Conservation (phyloP, 2,329 filamentous ascomycete genomes). For the Chrysoporthe austroafricana region DNA sequence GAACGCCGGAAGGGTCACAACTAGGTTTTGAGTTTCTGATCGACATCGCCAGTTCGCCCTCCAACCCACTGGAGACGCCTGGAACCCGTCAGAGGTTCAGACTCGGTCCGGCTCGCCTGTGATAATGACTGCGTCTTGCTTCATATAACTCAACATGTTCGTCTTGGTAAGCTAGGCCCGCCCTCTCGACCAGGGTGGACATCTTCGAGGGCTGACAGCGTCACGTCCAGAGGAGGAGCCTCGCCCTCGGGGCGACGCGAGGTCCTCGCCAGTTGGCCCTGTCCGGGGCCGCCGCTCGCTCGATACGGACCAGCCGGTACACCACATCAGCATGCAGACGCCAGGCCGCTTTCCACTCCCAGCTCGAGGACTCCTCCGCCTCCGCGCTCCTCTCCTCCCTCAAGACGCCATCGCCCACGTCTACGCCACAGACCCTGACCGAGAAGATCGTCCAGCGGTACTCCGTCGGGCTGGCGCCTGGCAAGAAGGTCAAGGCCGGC, state of each 20-base stretch:
- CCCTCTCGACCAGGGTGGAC: neutral
- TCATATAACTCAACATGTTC: slow-evolving; percentile 26
- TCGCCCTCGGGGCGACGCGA: slow-evolving; percentile 36
- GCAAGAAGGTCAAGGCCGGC: slow-evolving; percentile 75
- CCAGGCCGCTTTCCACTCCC: slow-evolving; percentile 63
- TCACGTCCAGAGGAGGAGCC: slow-evolving; percentile 35
- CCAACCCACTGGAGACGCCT: no score
- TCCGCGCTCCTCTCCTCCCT: slow-evolving; percentile 60
- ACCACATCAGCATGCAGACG: slow-evolving; percentile 39
- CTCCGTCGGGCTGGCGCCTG: slow-evolving; percentile 71
- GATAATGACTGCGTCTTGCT: slow-evolving; percentile 12
- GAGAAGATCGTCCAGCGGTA: slow-evolving; percentile 92
- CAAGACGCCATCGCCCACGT: slow-evolving; percentile 35
- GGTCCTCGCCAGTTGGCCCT: slow-evolving; percentile 29
- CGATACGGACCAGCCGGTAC: slow-evolving; percentile 23
- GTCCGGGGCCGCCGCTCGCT: slow-evolving; percentile 20
- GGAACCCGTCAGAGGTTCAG: neutral
- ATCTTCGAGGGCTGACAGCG: neutral
- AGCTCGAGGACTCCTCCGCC: slow-evolving; percentile 57
- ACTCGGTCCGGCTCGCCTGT: neutral
- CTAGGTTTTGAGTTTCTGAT: neutral
- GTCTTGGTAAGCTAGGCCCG: slow-evolving; percentile 23
- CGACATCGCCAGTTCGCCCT: neutral
- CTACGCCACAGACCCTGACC: slow-evolving; percentile 76
- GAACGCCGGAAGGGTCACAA: neutral